Conservation (phyloP, 345 rosid genomes). For the Linum lewisii region DNA sequence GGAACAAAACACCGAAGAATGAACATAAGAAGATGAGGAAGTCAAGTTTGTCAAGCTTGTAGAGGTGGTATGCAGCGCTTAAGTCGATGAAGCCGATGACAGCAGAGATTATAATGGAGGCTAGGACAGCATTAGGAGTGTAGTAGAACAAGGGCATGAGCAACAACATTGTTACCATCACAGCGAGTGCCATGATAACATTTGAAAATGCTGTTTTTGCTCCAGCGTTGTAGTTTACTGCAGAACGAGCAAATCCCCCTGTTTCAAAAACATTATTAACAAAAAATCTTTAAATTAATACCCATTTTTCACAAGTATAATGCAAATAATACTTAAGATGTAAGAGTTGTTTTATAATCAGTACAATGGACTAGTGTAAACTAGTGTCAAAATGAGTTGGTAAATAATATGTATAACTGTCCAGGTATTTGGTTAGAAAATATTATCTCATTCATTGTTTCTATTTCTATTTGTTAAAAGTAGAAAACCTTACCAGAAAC, state of each 20-base stretch:
- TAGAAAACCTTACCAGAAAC: slow-evolving; percentile 93
- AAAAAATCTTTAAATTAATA: too few species aligned
- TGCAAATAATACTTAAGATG: too few species aligned
- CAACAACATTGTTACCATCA: neutral
- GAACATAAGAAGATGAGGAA: slow-evolving; percentile 3
- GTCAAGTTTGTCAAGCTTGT: slow-evolving; percentile 6
- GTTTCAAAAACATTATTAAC: neutral
- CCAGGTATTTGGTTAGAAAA: too few species aligned
- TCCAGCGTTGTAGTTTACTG: slow-evolving; percentile 3
- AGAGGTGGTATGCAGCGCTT: neutral
- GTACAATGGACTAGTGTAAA: too few species aligned
- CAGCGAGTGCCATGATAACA: neutral
- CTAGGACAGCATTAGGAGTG: neutral
- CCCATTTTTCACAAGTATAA: too few species aligned
- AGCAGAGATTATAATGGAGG: slow-evolving; percentile 3
- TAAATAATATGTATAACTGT: too few species aligned
- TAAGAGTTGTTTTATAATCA: too few species aligned
- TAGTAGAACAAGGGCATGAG: slow-evolving; percentile 6
- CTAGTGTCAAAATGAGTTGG: too few species aligned
- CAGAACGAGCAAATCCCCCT: slow-evolving; percentile 8
- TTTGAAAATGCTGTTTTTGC: slow-evolving; percentile 1
- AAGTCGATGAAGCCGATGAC: slow-evolving; percentile 2
- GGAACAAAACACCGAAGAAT: slow-evolving; percentile 3
- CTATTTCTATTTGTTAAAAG: neutral
- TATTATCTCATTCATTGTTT: neutral